Evolutionary conservation across 2,329 filamentous ascomycete genomes (phyloP), one percentile per base, ranked within the genome.

Genomic region (Alternaria consortialis): DNA sequence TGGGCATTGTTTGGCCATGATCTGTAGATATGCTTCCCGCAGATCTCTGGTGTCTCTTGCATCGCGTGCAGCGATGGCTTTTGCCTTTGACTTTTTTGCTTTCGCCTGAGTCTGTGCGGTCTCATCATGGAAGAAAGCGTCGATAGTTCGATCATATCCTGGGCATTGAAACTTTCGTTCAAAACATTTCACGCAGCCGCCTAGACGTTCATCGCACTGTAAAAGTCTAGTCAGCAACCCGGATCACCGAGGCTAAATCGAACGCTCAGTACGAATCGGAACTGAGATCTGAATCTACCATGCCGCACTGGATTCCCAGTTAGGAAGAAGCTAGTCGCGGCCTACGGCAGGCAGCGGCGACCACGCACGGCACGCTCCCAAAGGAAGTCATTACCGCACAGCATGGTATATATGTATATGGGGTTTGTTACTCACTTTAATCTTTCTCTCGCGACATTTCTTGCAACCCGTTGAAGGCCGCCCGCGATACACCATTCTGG

Each of bases 361-460:
- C 25, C 34, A 40, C 46, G 43, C 36, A 31, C 20, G 27, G 40
- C 44, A 56, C 46, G 48, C 34, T 17, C 25, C 17, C 13, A 43
- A 39, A 34, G 36, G 31, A 27, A 34, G 12, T 23, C 25, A 23
- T 13, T 32, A 43, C 13, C 34, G 29, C 7, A 29, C 15, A 13
- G n/a, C 20, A 23, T 27, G 31, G 4, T 54, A 29, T 52, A 47
- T 36, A 50, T 47, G 57, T 13, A 12, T 11, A 42, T 4, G 13
- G 43, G 29, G 20, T 13, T 27, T 8, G 37, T 47, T 15, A 62
- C 74, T 57, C 51, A 80, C 79, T 69, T 79, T 80, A 43, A 80
- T 74, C 61, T 80, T 81, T 47, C 79, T 74, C 51, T 79, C 72
- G n/a, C 79, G 74, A 64, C 79, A 81, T 50, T 65, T 75, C 48